A percentile compares a stretch with the other conserved stretches of the same genome.
Evolutionary conservation across 352 stramenopile species (phyloP).

Genomic region (Phytophthora pini): DNA sequence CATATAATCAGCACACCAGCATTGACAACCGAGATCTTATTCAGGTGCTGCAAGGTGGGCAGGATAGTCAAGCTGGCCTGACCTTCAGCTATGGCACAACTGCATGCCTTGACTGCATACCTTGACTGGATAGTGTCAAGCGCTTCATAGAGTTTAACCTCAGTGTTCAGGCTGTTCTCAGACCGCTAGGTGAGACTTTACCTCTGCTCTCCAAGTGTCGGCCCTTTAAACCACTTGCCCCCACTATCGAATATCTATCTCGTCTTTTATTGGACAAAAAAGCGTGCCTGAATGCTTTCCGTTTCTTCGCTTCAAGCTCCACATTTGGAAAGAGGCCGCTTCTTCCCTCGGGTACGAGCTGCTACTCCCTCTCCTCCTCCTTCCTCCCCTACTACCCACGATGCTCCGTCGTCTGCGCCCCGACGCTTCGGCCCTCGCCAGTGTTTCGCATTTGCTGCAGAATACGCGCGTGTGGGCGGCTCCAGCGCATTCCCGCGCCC

Average conservation of each 20-base stretch:
- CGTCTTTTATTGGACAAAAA: conserved; percentile 17
- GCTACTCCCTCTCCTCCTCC: not conserved
- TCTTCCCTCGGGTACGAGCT: not conserved
- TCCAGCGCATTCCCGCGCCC: conserved; percentile 11
- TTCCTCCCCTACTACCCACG: not conserved
- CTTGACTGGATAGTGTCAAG: no score
- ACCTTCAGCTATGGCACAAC: no score
- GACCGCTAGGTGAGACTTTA: conserved; percentile 1
- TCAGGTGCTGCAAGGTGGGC: no score
- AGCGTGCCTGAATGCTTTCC: conserved; percentile 17
- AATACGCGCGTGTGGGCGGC: conserved; percentile 2
- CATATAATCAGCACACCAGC: not conserved
- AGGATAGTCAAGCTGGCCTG: not conserved
- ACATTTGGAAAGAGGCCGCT: conserved; percentile 26
- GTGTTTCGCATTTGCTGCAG: conserved; percentile 29
- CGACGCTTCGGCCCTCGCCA: conserved; percentile 7
- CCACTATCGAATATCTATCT: not conserved
- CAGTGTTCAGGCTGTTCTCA: not conserved
- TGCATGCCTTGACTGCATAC: no score
- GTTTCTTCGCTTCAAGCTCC: conserved; percentile 31
- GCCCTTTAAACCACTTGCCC: not conserved
- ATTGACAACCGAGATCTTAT: not conserved
- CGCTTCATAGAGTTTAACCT: not conserved
- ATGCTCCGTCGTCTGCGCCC: conserved; percentile 37
- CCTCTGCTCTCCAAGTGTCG: conserved; percentile 8